phyloP scores from a whole-genome alignment of 768 basidiomycete species.

The Ramaria rubella region DNA sequence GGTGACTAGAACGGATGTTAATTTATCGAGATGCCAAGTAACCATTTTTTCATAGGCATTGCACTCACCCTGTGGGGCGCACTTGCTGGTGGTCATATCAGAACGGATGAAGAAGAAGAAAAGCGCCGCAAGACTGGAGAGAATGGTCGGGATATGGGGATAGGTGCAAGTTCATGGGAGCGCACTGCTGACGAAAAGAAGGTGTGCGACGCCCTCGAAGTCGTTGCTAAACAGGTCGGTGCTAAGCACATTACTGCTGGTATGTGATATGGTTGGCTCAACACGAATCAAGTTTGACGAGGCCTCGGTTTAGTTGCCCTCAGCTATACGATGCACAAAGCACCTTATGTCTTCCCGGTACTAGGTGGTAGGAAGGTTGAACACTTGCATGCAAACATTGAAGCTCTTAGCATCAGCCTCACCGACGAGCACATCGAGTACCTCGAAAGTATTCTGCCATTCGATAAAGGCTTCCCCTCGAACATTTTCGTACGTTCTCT shows the following conservation, averaged over 20 bases:
- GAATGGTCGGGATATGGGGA: conserved; percentile 31
- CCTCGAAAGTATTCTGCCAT: conserved; percentile 37
- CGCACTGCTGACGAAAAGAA: conserved; percentile 39
- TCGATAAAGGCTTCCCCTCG: conserved; percentile 42
- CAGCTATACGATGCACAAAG: conserved; percentile 50
- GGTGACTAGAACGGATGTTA: too few relatives aligned
- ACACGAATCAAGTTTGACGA: background rate
- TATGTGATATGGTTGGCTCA: conserved; percentile 21
- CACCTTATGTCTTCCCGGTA: conserved; percentile 46
- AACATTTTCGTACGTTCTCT: conserved; percentile 26
- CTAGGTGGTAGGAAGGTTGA: conserved; percentile 48
- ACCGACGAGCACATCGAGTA: conserved; percentile 38
- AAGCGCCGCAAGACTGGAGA: conserved; percentile 25
- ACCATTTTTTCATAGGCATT: too few relatives aligned
- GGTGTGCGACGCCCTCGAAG: conserved; percentile 39
- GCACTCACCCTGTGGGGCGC: conserved; percentile 35
- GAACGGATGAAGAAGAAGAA: conserved; percentile 27
- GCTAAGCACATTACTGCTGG: conserved; percentile 38
- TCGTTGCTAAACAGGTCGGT: conserved; percentile 45
- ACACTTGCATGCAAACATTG: conserved; percentile 44
- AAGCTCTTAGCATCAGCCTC: conserved; percentile 43
- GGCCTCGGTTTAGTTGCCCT: conserved; percentile 35
- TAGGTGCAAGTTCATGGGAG: conserved; percentile 36
- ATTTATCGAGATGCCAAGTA: too few relatives aligned
- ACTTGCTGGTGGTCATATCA: conserved; percentile 30